Evolutionary conservation across 371 early-diverging fungal genomes (phyloP).

Genomic region (Mucor sp.): DNA sequence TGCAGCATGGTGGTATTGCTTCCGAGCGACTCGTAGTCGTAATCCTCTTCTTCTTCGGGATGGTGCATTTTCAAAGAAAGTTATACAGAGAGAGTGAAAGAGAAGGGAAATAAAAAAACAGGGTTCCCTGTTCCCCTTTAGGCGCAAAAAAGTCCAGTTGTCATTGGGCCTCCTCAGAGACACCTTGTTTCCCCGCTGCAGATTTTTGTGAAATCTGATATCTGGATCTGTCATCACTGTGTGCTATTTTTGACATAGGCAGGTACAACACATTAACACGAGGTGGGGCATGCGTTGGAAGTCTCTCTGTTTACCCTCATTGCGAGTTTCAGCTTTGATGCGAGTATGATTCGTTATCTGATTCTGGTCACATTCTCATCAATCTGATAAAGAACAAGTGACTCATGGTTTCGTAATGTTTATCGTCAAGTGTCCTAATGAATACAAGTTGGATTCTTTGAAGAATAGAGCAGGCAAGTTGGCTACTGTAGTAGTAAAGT

Average conservation of each 20-base stretch:
- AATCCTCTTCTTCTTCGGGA: conserved; percentile 45
- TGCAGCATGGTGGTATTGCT: conserved; percentile 69
- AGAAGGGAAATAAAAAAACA: conserved; percentile 11
- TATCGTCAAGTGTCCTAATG: no score
- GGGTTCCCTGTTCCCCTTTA: conserved; percentile 4
- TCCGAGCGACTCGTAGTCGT: conserved; percentile 91
- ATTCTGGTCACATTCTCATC: neutral
- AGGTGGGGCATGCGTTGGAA: neutral
- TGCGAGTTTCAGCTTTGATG: neutral
- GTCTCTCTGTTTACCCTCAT: neutral
- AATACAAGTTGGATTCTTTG: no score
- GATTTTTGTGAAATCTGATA: neutral
- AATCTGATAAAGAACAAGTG: neutral
- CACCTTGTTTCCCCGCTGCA: neutral
- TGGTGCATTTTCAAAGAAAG: neutral
- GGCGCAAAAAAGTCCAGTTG: neutral
- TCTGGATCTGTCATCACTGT: neutral
- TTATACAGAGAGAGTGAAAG: neutral
- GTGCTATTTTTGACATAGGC: neutral
- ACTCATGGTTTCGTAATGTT: neutral
- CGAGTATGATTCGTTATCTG: neutral
- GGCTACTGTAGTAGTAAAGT: no score
- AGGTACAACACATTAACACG: neutral
- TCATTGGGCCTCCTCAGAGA: neutral
- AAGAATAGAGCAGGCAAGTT: no score